Conservation (phyloP, 1,139 yeast genomes). For the Suhomyces bribrorum region DNA sequence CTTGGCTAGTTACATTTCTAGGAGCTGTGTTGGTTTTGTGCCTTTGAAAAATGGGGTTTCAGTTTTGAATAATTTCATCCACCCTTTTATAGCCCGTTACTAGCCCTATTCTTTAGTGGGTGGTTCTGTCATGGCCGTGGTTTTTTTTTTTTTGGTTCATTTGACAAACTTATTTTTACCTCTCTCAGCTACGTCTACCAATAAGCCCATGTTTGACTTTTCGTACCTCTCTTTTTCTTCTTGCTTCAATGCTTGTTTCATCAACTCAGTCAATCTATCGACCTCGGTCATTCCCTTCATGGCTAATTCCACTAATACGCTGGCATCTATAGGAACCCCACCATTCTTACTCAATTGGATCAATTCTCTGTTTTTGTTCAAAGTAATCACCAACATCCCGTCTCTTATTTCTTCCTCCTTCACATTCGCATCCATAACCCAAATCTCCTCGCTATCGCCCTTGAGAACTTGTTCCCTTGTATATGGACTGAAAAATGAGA, state of each 20-base stretch:
- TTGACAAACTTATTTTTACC: background rate
- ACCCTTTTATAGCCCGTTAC: too few relatives aligned
- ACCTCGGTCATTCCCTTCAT: conserved; percentile 67
- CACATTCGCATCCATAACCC: conserved; percentile 73
- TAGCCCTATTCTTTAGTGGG: too few relatives aligned
- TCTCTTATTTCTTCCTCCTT: conserved; percentile 77
- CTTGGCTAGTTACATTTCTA: too few relatives aligned
- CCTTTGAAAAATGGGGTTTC: too few relatives aligned
- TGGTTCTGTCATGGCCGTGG: background rate
- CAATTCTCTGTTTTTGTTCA: conserved; percentile 86
- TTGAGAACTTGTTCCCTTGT: conserved; percentile 67
- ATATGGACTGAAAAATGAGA: conserved; percentile 74
- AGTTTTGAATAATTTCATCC: too few relatives aligned
- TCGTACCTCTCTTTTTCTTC: conserved; percentile 49
- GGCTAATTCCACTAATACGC: conserved; percentile 66
- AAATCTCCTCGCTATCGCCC: conserved; percentile 61
- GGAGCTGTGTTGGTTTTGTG: too few relatives aligned
- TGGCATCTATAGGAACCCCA: conserved; percentile 81
- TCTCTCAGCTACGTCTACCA: conserved; percentile 43
- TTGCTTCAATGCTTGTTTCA: conserved; percentile 54
- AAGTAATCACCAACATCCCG: conserved; percentile 79
- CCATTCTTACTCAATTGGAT: conserved; percentile 92
- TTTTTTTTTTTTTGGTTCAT: too few relatives aligned
- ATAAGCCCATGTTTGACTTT: conserved; percentile 30
- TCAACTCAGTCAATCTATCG: conserved; percentile 61